Evolutionary conservation across 1,139 yeast species (phyloP).

Genomic region (Maudiozyma humilis): DNA sequence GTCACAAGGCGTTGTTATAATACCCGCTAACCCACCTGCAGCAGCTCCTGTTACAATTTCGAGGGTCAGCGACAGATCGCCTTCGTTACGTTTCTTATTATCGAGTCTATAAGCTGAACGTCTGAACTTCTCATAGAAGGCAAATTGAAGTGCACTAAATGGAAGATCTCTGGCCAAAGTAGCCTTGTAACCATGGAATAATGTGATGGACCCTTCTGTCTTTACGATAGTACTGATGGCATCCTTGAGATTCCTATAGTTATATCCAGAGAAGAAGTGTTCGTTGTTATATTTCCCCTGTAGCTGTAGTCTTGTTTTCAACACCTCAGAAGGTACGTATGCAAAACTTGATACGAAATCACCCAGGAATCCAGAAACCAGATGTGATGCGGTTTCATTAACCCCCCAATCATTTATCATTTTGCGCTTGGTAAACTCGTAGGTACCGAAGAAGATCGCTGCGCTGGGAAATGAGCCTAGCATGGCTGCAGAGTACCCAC

Average conservation of each 20-base stretch:
- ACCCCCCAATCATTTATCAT: conserved; percentile 57
- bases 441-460: conserved; percentile 83
- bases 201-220: conserved; percentile 65
- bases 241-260: conserved; percentile 61
- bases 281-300: conserved; percentile 85
- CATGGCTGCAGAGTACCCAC: conserved; percentile 89
- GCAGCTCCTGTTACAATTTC: conserved; percentile 87
- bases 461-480: conserved; percentile 90
- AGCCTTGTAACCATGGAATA: conserved; percentile 88
- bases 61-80: conserved; percentile 46
- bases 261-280: conserved; percentile 73
- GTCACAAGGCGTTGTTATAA: conserved; percentile 74
- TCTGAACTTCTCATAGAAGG: conserved; percentile 84
- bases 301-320: conserved; percentile 83
- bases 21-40: conserved; percentile 95
- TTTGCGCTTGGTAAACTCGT: conserved; percentile 68
- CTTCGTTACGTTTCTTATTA: conserved; percentile 19
- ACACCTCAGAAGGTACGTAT: conserved; percentile 95
- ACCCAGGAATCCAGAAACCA: conserved; percentile 82
- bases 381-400: conserved; percentile 73
- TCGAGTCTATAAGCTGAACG: conserved; percentile 43
- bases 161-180: conserved; percentile 88
- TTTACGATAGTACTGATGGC: conserved; percentile 58
- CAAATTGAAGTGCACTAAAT: conserved; percentile 90
- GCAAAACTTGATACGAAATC: conserved; percentile 85